These are phyloP conservation scores for Boletus rubescentipes DNA, from an alignment of 768 basidiomycete species.

Conservation along the genomic window DNA sequence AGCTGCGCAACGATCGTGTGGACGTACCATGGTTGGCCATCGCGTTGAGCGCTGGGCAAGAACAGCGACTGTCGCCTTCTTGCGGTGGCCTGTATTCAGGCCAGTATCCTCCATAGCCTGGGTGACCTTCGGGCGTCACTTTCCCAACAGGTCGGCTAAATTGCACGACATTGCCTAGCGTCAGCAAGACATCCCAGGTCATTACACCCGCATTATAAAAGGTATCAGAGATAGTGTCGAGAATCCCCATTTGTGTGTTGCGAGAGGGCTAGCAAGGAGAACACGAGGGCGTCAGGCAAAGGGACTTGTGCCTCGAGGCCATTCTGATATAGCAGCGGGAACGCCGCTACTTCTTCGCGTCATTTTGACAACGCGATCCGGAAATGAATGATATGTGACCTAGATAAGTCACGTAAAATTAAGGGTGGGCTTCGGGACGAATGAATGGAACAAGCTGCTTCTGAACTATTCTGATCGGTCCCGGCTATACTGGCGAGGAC, in stretches of 20 bases:
- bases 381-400: background rate
- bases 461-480: too few species aligned
- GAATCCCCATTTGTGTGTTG: conserved; percentile 11
- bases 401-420: background rate
- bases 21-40: conserved; percentile 80
- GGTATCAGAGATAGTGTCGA: conserved; percentile 6
- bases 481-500: background rate
- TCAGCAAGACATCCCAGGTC: conserved; percentile 21
- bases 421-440: background rate
- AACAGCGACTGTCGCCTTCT: conserved; percentile 66
- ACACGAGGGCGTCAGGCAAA: background rate
- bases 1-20: too few species aligned
- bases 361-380: background rate
- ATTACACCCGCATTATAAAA: conserved; percentile 11
- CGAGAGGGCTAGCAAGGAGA: background rate
- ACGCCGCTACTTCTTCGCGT: background rate
- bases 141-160: conserved; percentile 40
- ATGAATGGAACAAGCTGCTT: background rate
- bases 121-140: conserved; percentile 54
- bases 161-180: conserved; percentile 19
- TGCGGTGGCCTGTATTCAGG: conserved; percentile 60
- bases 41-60: conserved; percentile 76
- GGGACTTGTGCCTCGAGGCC: background rate
- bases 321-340: conserved; percentile 4
- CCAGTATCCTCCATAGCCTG: conserved; percentile 67